These are phyloP conservation scores for Pseudonitzschia pungens DNA, from an alignment of 108 stramenopile genomes.

Conservation along the genomic window DNA sequence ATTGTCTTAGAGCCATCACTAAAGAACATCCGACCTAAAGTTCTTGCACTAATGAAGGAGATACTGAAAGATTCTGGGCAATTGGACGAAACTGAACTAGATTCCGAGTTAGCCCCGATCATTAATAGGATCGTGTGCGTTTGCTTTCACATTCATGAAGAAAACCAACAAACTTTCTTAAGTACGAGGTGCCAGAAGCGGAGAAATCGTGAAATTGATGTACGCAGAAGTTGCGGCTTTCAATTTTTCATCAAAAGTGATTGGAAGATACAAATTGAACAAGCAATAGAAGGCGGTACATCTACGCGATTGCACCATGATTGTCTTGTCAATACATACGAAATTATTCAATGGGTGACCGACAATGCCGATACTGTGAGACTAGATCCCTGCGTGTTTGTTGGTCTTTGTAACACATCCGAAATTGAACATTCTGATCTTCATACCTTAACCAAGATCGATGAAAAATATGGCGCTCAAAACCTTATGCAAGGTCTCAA, in stretches of 20 bases:
- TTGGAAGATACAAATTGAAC: conserved; percentile 10
- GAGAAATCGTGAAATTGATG: conserved; percentile 1
- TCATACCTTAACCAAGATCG: background rate
- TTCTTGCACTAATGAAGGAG: background rate
- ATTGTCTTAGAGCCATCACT: conserved; percentile 21
- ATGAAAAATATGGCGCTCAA: conserved; percentile 22
- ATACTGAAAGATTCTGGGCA: conserved; percentile 5
- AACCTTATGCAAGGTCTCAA: conserved; percentile 8
- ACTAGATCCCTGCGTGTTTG: conserved; percentile 10
- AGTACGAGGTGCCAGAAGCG: background rate
- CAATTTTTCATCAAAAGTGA: background rate
- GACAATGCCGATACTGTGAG: conserved; percentile 5
- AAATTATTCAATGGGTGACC: conserved; percentile 21
- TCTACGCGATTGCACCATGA: background rate
- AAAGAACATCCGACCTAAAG: conserved; percentile 30
- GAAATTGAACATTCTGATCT: conserved; percentile 17
- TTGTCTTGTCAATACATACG: conserved; percentile 21
- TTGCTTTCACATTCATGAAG: conserved; percentile 29
- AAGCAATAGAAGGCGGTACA: background rate
- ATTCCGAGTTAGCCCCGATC: conserved; percentile 13
- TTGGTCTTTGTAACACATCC: conserved; percentile 3
- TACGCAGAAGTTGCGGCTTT: conserved; percentile 13
- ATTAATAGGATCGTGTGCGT: conserved; percentile 25
- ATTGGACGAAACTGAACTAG: conserved; percentile 19
- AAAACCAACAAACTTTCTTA: conserved; percentile 21